A percentile compares a stretch with the other conserved stretches of the same genome.
phyloP scores from a whole-genome alignment of 192 early-diverging fungal species.

The Coemansia sp. region DNA sequence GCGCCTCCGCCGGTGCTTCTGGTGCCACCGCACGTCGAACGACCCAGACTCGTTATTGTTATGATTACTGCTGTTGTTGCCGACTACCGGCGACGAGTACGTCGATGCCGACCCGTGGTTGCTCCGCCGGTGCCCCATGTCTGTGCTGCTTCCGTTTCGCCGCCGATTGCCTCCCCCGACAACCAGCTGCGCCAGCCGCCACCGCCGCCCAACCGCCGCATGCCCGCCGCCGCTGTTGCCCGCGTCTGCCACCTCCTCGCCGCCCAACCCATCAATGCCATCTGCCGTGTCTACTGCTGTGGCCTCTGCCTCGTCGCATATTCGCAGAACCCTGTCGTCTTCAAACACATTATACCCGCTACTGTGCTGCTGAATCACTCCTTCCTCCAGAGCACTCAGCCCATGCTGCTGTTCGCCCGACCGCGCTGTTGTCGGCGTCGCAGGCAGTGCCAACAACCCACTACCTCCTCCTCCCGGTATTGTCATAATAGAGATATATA shows the following conservation, averaged over 20 bases:
- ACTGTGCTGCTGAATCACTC: constrained; percentile 29
- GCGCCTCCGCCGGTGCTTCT: neutral
- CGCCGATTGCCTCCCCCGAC: neutral
- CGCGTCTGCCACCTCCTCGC: neutral
- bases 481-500: neutral
- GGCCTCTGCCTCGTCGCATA: constrained; percentile 32
- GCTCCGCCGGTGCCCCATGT: neutral
- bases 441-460: neutral
- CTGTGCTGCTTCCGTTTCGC: neutral
- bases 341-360: constrained; percentile 39
- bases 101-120: constrained; percentile 2
- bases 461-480: neutral
- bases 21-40: neutral
- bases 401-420: neutral
- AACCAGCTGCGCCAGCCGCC: constrained; percentile 1
- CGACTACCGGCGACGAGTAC: constrained; percentile 1
- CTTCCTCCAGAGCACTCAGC: constrained; percentile 47
- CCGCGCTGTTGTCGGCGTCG: constrained; percentile 1
- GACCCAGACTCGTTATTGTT: neutral
- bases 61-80: neutral
- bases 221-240: neutral
- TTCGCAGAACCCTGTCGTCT: constrained; percentile 33
- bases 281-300: neutral
- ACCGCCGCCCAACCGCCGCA: neutral
- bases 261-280: neutral